phyloP scores from a whole-genome alignment of 1,139 yeast species.

The Candida sp. region DNA sequence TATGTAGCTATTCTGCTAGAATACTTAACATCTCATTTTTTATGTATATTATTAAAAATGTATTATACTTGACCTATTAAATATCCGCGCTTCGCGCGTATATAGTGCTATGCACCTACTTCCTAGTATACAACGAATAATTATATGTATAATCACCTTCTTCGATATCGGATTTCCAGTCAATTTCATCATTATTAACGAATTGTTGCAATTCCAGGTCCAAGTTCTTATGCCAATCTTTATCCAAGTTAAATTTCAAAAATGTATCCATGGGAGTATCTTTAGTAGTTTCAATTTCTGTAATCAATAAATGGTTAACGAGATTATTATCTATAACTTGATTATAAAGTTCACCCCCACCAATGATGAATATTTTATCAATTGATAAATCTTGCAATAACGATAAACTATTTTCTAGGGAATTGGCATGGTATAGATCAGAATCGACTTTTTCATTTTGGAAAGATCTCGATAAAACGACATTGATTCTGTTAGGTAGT shows the following conservation, averaged over 20 bases:
- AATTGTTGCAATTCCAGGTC: conserved; percentile 34
- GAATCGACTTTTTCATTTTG: conserved; percentile 16
- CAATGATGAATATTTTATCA: conserved; percentile 75
- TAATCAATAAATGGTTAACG: conserved; percentile 63
- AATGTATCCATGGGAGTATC: conserved; percentile 66
- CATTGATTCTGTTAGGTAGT: conserved; percentile 68
- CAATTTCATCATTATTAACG: conserved; percentile 30
- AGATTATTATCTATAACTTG: conserved; percentile 42
- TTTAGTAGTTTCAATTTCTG: conserved; percentile 52
- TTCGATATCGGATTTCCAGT: conserved; percentile 31
- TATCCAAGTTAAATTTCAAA: conserved; percentile 32
- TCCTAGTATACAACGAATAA: conserved; percentile 13
- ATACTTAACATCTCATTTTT: background rate
- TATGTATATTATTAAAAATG: background rate
- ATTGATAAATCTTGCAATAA: conserved; percentile 16
- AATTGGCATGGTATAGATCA: conserved; percentile 38
- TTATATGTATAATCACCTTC: conserved; percentile 34
- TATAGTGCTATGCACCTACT: too few species aligned
- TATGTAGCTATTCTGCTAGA: too few species aligned
- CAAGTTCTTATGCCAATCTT: conserved; percentile 34
- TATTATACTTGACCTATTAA: background rate
- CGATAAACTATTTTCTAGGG: conserved; percentile 44
- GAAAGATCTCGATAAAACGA: conserved; percentile 60
- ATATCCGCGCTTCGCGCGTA: too few species aligned
- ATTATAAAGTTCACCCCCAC: conserved; percentile 88